phyloP scores from a whole-genome alignment of 306 rosid genomes.

The Mimosa bimucronata region DNA sequence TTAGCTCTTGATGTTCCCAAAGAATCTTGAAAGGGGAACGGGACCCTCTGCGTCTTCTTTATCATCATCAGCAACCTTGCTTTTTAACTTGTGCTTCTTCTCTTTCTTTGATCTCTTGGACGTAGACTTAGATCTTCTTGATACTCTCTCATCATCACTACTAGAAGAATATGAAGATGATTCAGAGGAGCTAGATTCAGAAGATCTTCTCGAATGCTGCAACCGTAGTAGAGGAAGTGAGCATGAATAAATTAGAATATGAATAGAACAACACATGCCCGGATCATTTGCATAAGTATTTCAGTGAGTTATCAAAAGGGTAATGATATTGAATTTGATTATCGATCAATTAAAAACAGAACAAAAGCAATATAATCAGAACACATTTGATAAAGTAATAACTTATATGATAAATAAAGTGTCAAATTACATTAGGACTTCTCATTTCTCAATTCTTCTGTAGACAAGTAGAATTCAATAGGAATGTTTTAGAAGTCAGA shows the following conservation, averaged over 20 bases:
- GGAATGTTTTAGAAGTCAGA: conserved; percentile 31
- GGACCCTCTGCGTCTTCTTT: conserved; percentile 72
- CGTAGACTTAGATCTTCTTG: conserved; percentile 86
- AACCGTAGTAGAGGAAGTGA: conserved; percentile 33
- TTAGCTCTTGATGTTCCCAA: conserved; percentile 66
- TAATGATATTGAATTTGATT: not conserved
- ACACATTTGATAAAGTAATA: conserved; percentile 4
- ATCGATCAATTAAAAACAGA: conserved; percentile 20
- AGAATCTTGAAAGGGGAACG: conserved; percentile 90
- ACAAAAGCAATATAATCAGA: conserved; percentile 1
- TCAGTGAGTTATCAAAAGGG: not conserved
- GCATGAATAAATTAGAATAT: conserved; percentile 2
- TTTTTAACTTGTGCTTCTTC: conserved; percentile 72
- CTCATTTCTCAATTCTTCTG: conserved; percentile 34
- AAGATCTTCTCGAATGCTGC: conserved; percentile 85
- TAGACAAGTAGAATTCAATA: conserved; percentile 9
- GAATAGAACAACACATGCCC: conserved; percentile 19
- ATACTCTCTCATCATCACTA: conserved; percentile 69
- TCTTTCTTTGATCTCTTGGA: conserved; percentile 84
- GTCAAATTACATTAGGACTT: conserved; percentile 15
- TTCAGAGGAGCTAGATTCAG: conserved; percentile 70
- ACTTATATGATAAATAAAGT: not conserved
- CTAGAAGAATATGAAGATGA: conserved; percentile 70
- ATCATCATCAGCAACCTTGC: conserved; percentile 59
- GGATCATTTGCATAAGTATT: not conserved